These are phyloP conservation scores for Wickerhamomyces ciferrii DNA, from an alignment of 805 yeast species.

Conservation along the genomic window DNA sequence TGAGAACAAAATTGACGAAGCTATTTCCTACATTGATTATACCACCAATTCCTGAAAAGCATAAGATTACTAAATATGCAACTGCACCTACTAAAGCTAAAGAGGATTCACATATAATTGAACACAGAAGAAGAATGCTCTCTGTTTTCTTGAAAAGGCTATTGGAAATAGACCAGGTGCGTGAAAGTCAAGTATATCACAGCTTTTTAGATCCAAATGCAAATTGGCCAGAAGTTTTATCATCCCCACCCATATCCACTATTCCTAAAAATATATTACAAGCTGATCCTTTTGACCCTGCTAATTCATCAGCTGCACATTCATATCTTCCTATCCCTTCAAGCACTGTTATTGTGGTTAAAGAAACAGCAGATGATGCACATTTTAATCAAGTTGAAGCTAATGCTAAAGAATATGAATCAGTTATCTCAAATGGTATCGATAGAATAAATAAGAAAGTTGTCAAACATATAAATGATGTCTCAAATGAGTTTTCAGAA, in stretches of 20 bases:
- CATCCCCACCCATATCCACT: constrained; percentile 45
- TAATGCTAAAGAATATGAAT: constrained; percentile 39
- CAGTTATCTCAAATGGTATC: constrained; percentile 38
- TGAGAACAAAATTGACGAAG: constrained; percentile 65
- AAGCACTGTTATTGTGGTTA: constrained; percentile 20
- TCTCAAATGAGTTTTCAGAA: constrained; percentile 63
- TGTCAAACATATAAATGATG: constrained; percentile 42
- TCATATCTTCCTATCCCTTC: constrained; percentile 59
- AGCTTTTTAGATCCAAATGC: constrained; percentile 86
- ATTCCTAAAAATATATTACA: constrained; percentile 49
- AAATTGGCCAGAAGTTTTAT: constrained; percentile 79
- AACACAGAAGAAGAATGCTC: constrained; percentile 73
- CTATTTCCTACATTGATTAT: constrained; percentile 76
- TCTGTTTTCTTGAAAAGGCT: constrained; percentile 81
- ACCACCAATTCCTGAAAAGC: constrained; percentile 93
- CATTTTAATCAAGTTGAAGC: constrained; percentile 36
- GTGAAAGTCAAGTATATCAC: constrained; percentile 59
- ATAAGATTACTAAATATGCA: constrained; percentile 44
- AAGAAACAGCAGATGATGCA: constrained; percentile 29
- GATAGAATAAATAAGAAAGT: constrained; percentile 55
- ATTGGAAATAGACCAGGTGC: constrained; percentile 47
- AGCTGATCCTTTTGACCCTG: constrained; percentile 59
- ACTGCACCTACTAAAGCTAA: constrained; percentile 37
- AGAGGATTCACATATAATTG: constrained; percentile 42
- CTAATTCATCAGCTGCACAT: constrained; percentile 52